phyloP scores from a whole-genome alignment of 306 rosid species.

The Mimosa pudica region DNA sequence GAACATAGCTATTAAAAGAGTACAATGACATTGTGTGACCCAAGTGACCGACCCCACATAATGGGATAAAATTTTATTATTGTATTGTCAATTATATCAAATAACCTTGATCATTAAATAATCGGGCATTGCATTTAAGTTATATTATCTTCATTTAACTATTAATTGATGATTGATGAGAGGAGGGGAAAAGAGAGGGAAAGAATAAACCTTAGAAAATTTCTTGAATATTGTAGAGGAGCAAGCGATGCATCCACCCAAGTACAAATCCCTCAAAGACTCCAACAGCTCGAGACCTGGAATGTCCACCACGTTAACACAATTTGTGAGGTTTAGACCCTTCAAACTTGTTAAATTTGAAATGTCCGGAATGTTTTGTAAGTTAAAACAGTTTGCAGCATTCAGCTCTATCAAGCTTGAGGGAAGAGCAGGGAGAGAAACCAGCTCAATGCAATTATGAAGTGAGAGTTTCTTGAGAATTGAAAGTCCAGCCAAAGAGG shows the following conservation, averaged over 20 bases:
- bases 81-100: too few species aligned
- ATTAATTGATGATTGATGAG: not conserved
- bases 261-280: slow-evolving; percentile 54
- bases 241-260: slow-evolving; percentile 58
- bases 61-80: too few species aligned
- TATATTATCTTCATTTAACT: not conserved
- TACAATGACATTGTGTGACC: too few species aligned
- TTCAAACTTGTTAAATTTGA: slow-evolving; percentile 51
- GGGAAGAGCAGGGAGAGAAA: slow-evolving; percentile 67
- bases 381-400: slow-evolving; percentile 48
- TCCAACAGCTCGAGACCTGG: slow-evolving; percentile 66
- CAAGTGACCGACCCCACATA: too few species aligned
- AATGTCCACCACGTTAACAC: slow-evolving; percentile 55
- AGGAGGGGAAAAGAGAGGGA: slow-evolving; percentile 6
- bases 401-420: slow-evolving; percentile 54
- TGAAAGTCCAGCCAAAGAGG: slow-evolving; percentile 57
- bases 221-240: slow-evolving; percentile 41
- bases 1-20: too few species aligned
- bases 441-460: slow-evolving; percentile 45
- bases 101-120: too few species aligned
- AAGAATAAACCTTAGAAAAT: slow-evolving; percentile 57
- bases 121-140: not conserved
- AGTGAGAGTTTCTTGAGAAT: slow-evolving; percentile 44
- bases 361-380: slow-evolving; percentile 52
- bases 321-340: slow-evolving; percentile 58